Evolutionary conservation across 805 yeast species (phyloP).

Genomic region (Cyberlindnera meyerae): DNA sequence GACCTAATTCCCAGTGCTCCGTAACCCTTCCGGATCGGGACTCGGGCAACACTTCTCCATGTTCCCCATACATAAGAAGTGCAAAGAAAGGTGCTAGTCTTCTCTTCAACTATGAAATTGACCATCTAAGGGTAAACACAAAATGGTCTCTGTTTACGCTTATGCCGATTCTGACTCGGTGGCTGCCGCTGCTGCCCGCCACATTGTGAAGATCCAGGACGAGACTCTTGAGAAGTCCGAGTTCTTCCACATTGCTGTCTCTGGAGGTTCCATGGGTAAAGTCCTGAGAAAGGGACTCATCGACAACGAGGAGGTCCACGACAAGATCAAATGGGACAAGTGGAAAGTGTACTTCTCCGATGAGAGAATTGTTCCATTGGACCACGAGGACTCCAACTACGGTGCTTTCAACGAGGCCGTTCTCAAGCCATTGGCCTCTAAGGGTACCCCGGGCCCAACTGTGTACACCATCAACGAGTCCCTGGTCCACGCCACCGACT

Average conservation of each 20-base stretch:
- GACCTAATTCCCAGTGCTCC: not conserved
- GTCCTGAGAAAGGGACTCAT: constrained; percentile 61
- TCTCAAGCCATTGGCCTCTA: constrained; percentile 33
- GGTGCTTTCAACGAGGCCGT: constrained; percentile 63
- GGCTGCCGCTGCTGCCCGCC: constrained; percentile 61
- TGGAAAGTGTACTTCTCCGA: constrained; percentile 88
- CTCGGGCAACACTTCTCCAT: constrained; percentile 1
- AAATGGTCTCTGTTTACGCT: constrained; percentile 33
- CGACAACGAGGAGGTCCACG: constrained; percentile 42
- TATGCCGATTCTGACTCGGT: constrained; percentile 54
- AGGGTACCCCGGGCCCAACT: constrained; percentile 43
- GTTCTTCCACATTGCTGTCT: constrained; percentile 69
- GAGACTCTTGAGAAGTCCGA: constrained; percentile 41
- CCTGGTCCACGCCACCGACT: constrained; percentile 50
- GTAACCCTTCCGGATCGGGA: constrained; percentile 2
- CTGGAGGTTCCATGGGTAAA: constrained; percentile 88
- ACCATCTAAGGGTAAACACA: not conserved
- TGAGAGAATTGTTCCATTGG: constrained; percentile 82
- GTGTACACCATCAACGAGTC: constrained; percentile 63
- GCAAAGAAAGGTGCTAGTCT: too few relatives aligned
- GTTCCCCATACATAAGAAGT: not conserved
- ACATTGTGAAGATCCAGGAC: constrained; percentile 58
- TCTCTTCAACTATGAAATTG: not conserved
- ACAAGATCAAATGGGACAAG: constrained; percentile 55
- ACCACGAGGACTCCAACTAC: constrained; percentile 80